phyloP scores from a whole-genome alignment of 192 early-diverging fungal genomes.

The Coemansia sp. region DNA sequence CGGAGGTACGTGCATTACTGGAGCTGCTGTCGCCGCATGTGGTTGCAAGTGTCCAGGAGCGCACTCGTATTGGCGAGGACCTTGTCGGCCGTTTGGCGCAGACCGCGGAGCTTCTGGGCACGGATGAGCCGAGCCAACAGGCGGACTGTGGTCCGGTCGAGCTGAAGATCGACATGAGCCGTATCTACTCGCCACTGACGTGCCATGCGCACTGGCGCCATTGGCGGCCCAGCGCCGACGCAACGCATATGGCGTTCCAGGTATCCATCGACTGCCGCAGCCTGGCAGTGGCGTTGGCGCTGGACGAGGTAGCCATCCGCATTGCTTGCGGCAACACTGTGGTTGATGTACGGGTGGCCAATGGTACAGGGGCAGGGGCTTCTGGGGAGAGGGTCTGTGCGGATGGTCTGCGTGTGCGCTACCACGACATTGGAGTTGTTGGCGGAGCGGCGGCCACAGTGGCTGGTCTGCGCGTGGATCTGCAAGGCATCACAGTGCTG shows the following conservation, averaged over 20 bases:
- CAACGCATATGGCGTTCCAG: conserved; percentile 29
- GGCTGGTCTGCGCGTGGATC: background rate
- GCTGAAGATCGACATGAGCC: conserved; percentile 31
- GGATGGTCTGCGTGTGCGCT: background rate
- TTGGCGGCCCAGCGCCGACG: conserved; percentile 11
- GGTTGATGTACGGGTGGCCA: conserved; percentile 6
- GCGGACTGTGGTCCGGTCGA: background rate
- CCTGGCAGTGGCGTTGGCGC: conserved; percentile 8
- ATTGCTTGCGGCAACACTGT: conserved; percentile 26
- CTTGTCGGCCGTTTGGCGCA: background rate
- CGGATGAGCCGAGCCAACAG: background rate
- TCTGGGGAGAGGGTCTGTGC: background rate
- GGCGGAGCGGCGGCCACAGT: background rate
- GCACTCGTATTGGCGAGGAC: background rate
- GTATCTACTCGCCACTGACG: conserved; percentile 32
- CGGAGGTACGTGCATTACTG: conserved; percentile 6
- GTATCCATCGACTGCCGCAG: conserved; percentile 22
- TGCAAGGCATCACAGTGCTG: conserved; percentile 14
- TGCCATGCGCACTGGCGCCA: conserved; percentile 50
- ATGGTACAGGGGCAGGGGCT: background rate
- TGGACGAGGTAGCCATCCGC: conserved; percentile 23
- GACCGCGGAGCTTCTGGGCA: background rate
- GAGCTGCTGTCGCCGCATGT: conserved; percentile 31
- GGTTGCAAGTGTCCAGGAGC: conserved; percentile 1
- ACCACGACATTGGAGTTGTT: background rate